Evolutionary conservation across 1,139 yeast species (phyloP).

Genomic region (Suhomyces anneliseae): DNA sequence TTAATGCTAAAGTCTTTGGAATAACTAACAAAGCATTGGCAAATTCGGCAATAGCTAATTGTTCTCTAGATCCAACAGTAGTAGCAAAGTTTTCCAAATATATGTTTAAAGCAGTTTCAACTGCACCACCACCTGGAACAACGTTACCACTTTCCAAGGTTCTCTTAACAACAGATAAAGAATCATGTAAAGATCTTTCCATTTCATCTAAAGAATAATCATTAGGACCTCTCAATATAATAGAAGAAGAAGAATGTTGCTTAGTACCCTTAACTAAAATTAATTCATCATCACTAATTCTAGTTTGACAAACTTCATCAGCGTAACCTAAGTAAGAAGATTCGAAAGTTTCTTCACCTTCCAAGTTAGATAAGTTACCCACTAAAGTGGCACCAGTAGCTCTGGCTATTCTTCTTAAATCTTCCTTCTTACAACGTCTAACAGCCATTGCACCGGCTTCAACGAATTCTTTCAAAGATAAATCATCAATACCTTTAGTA

Average conservation of each 20-base stretch:
- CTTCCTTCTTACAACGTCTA: slow-evolving; percentile 96
- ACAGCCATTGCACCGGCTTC: slow-evolving; percentile 98
- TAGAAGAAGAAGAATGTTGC: slow-evolving; percentile 89
- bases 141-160: slow-evolving; percentile 92
- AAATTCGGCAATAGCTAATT: slow-evolving; percentile 96
- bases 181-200: slow-evolving; percentile 96
- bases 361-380: slow-evolving; percentile 85
- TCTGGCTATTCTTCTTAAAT: slow-evolving; percentile 92
- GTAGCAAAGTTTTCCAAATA: slow-evolving; percentile 97
- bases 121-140: slow-evolving; percentile 99
- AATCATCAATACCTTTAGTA: slow-evolving; percentile 97
- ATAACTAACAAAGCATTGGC: slow-evolving; percentile 86
- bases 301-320: slow-evolving; percentile 87
- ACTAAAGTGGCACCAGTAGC: slow-evolving; percentile 97
- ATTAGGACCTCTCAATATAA: slow-evolving; percentile 92
- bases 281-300: slow-evolving; percentile 96
- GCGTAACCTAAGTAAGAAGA: slow-evolving; percentile 83
- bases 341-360: slow-evolving; percentile 97
- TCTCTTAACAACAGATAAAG: slow-evolving; percentile 92
- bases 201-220: slow-evolving; percentile 96
- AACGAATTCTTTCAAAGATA: slow-evolving; percentile 91
- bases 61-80: slow-evolving; percentile 96
- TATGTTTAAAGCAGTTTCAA: slow-evolving; percentile 92
- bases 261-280: slow-evolving; percentile 91
- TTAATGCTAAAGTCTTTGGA: slow-evolving; percentile 95